Evolutionary conservation across 805 yeast species (phyloP), one percentile per base, ranked within the genome.

Genomic region (Alloascoidea africana): DNA sequence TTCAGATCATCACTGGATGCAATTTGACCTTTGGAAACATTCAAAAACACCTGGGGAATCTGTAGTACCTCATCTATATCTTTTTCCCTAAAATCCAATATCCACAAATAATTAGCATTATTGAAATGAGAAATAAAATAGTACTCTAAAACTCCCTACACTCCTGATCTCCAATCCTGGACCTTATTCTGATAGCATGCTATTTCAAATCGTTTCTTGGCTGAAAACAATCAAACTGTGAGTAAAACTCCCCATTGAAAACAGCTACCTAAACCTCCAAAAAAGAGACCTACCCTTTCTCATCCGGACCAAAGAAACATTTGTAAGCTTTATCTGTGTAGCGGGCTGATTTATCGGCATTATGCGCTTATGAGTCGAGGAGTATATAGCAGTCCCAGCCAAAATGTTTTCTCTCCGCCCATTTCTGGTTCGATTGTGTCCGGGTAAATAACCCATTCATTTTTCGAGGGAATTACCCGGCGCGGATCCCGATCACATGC

Each of bases 161-260:
- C 75, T 41, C 80, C 82, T 43, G 72, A 69, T 47, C 96, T 67
- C 74, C 86, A 91, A 55, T 91, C 98, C 55, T 89, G 97, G 3
- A 91, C 96, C 53, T 91, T 91, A 51, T 91, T 91, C 52, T 84
- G 95, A 55, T 91, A 91, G 52, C 98, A 91, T 0, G 97, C 97
- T 34, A 91, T 70, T 57, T 91, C 98, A 49, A 86, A 91, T 45
- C 96, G 65, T 56, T 84, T 83, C 53, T 84, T 85, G 33, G 65
- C 54, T 45, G 14, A 6, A 16, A 4, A 8, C n/a, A 8, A 23
- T 8, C n/a, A 23, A 23, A 23, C 8, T 23, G 8, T 23, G n/a
- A 23, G 36, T 13, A n/a, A 4, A 16, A 27, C 18, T 33, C 18
- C 5, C 18, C 14, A n/a, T 14, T n/a, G n/a, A 5, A n/a, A 15